Base-by-base conservation (phyloP, 2,329 filamentous ascomycete species). In the Trichoderma sp. region DNA sequence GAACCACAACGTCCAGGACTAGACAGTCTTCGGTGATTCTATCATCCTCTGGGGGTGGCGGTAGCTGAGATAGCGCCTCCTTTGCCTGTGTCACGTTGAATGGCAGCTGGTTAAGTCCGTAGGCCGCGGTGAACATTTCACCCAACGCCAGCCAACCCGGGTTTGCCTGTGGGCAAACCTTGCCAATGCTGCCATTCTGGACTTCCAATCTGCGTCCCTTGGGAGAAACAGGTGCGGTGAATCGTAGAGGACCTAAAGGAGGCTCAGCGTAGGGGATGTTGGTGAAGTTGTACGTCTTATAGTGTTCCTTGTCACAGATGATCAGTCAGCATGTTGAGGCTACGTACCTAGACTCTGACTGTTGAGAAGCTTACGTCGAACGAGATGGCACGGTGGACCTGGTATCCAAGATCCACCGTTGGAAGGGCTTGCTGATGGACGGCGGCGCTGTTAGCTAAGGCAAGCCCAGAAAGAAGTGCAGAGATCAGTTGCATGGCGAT, bases 361-460 rank as follows among this genome's bases (percentile, higher is more conserved):
- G 2, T 30, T 34, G 1, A 3, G 9, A 10, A 24, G 3, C 58
- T n/a, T 48, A 65, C 57, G 50, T 63, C 51, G 14, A 56, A 65
- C 39, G 63, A 65, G 41, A 65, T 63, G 14, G 58, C 63, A 7
- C 63, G 63, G 12, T 65, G 63, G 21, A 65, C 58, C 34, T 65
- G 63, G 41, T 65, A 65, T 14, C 48, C 57, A 21, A 65, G 58
- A 5, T 65, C 63, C 26, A 65, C 58, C 2, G 48, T 65, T 24
- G 63, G 57, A 6, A 64, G 55, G n/a, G 2, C 3, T 12, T 45
- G 41, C 26, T 62, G n/a, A n/a, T 24, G 47, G 5, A 19, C 24
- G 21, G n/a, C 5, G 3, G 59, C 19, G 41, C 48, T 24, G 3
- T n/a, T 9, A 4, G 24, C 39, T 9, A 62, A 43, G 7, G 59